phyloP scores from a whole-genome alignment of 768 basidiomycete genomes.

The Leccinum longicurvipes region DNA sequence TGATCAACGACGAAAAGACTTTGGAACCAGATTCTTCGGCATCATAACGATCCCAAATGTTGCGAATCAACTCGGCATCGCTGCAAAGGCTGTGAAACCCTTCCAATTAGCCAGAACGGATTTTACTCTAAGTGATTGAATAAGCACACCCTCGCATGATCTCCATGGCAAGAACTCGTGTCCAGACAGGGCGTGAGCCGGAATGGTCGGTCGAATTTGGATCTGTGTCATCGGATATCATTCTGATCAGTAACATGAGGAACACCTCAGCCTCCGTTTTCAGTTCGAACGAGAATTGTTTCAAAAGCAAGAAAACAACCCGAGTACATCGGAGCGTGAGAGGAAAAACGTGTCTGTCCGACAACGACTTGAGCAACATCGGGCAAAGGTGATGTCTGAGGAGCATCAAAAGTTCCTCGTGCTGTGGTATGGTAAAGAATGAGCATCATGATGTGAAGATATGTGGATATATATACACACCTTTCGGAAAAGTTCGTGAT shows the following conservation, averaged over 20 bases:
- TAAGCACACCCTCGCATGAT: slow-evolving; percentile 74
- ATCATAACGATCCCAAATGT: slow-evolving; percentile 79
- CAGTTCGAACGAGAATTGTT: slow-evolving; percentile 83
- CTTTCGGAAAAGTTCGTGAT: slow-evolving; percentile 80
- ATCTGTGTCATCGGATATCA: slow-evolving; percentile 53
- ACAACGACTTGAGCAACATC: slow-evolving; percentile 79
- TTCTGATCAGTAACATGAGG: slow-evolving; percentile 65
- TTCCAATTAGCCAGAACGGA: slow-evolving; percentile 1
- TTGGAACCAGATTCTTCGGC: slow-evolving; percentile 57
- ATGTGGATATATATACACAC: slow-evolving; percentile 48
- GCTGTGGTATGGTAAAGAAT: slow-evolving; percentile 42
- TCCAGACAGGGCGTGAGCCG: slow-evolving; percentile 66
- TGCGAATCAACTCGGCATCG: slow-evolving; percentile 74
- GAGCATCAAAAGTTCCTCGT: slow-evolving; percentile 79
- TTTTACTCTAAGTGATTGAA: neutral
- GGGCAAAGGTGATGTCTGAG: slow-evolving; percentile 89
- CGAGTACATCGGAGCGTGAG: slow-evolving; percentile 88
- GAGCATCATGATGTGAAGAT: neutral
- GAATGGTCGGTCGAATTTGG: slow-evolving; percentile 26
- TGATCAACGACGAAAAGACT: slow-evolving; percentile 73
- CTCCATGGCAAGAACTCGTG: slow-evolving; percentile 89
- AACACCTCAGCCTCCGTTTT: slow-evolving; percentile 85
- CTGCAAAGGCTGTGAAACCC: slow-evolving; percentile 58
- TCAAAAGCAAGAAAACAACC: slow-evolving; percentile 89
- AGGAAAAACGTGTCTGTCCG: slow-evolving; percentile 80